Percentiles rank a stretch among this genome's conserved stretches.
Evolutionary conservation across 2,329 filamentous ascomycete genomes (phyloP).

Genomic region (Coniochaeta ligniaria): DNA sequence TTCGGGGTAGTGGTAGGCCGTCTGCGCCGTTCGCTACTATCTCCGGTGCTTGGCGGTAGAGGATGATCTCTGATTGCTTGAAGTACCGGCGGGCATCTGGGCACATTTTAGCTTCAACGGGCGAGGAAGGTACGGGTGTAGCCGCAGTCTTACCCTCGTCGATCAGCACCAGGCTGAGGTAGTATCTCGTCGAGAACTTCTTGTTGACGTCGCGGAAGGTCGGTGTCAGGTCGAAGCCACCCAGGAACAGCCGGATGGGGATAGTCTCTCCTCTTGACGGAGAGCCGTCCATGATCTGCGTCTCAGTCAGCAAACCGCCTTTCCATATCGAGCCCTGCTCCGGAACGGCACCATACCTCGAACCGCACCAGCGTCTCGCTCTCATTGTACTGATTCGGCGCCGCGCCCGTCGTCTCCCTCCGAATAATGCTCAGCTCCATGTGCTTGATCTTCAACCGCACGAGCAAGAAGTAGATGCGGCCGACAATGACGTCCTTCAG

Average conservation of each 20-base stretch:
- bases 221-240: slow-evolving; percentile 93
- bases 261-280: slow-evolving; percentile 92
- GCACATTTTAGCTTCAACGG: background rate
- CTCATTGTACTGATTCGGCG: slow-evolving; percentile 99
- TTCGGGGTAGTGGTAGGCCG: slow-evolving; percentile 32
- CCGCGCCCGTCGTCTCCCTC: slow-evolving; percentile 89
- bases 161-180: slow-evolving; percentile 90
- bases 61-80: slow-evolving; percentile 97
- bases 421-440: slow-evolving; percentile 99
- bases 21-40: slow-evolving; percentile 32
- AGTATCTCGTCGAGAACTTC: slow-evolving; percentile 98
- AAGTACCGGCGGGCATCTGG: slow-evolving; percentile 93
- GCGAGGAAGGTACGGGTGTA: background rate
- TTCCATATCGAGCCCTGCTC: background rate
- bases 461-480: slow-evolving; percentile 94
- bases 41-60: slow-evolving; percentile 75
- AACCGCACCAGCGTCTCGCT: slow-evolving; percentile 97
- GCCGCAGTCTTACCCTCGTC: slow-evolving; percentile 66
- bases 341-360: slow-evolving; percentile 49
- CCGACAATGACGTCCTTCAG: slow-evolving; percentile 98
- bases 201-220: slow-evolving; percentile 99
- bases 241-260: slow-evolving; percentile 91
- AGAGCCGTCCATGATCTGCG: slow-evolving; percentile 96
- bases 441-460: slow-evolving; percentile 98
- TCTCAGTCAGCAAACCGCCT: background rate